Base-by-base conservation (phyloP, 75 land plant species). In the Adiantum capillusveneris region DNA sequence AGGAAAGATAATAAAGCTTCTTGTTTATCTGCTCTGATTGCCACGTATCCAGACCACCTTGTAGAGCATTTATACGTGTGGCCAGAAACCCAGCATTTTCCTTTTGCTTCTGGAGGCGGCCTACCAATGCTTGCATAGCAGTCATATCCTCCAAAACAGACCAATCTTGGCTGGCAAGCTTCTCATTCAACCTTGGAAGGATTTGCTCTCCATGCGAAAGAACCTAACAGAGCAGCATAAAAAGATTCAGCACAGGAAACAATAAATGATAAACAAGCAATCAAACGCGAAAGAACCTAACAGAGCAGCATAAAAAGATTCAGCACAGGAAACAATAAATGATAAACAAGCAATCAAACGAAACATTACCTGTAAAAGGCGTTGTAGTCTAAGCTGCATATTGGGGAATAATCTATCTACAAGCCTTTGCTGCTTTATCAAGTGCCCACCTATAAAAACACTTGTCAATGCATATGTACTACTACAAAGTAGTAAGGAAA, bases 41-140 rank as follows among this genome's bases (percentile, higher is more conserved):
- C 96, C 96, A 90, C 28, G 87, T 90, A 52, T 90, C 96, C 17
- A 90, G 83, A 20, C 91, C 91, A 50, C 92, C 85, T 63, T 90
- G 96, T 44, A 86, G 57, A 29, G 96, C 96, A 9, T 87, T 90
- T 9, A 90, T 84, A 18, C 96, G 80, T 62, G 75, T 84, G 7
- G 66, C 80, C 31, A 87, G 61, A 57, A 90, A 90, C 18, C 96
- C 96, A n/a, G 87, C 74, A 65, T 84, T 90, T 62, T 90, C 96
- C 50, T 90, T 90, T n/a, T 87, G 74, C 49, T 86, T 76, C 55
- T 87, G 71, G 0, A 90, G 69, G 3, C 85, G 78, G 6, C 82
- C 82, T 25, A 81, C 83, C 37, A 86, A 45, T 27, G 80, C 85
- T 42, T 90, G 87, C 11, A 90, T 65, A 16, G 82, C 46, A 6